Evolutionary conservation across 768 basidiomycete species (phyloP).

Genomic region (Kwoniella pini): DNA sequence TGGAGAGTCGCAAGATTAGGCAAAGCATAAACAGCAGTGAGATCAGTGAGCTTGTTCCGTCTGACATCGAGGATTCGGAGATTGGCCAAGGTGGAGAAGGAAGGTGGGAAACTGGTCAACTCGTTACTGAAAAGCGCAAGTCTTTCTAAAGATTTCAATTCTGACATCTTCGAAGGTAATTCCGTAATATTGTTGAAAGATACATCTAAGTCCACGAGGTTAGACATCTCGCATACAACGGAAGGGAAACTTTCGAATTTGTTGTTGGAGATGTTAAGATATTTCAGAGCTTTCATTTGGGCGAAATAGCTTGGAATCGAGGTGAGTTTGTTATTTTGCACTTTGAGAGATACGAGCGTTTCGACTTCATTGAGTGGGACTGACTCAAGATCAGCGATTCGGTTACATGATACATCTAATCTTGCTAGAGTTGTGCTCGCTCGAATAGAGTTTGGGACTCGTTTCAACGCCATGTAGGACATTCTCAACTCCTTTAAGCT

Average conservation of each 20-base stretch:
- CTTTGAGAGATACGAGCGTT: constrained; percentile 66
- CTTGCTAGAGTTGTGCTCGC: constrained; percentile 71
- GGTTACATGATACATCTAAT: constrained; percentile 87
- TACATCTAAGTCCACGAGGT: constrained; percentile 81
- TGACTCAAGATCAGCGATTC: constrained; percentile 83
- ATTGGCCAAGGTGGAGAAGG: constrained; percentile 62
- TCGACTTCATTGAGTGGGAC: constrained; percentile 76
- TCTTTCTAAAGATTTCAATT: constrained; percentile 67
- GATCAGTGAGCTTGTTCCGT: constrained; percentile 76
- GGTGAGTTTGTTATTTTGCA: constrained; percentile 90
- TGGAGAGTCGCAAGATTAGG: constrained; percentile 68
- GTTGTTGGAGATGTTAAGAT: constrained; percentile 94
- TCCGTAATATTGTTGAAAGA: constrained; percentile 89
- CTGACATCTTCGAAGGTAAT: constrained; percentile 76
- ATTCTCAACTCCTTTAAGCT: constrained; percentile 80
- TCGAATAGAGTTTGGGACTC: constrained; percentile 79
- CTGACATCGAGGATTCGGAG: constrained; percentile 78
- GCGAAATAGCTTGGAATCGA: constrained; percentile 83
- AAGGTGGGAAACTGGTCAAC: constrained; percentile 69
- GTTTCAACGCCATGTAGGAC: constrained; percentile 90
- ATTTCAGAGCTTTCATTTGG: constrained; percentile 67
- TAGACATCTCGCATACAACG: constrained; percentile 70
- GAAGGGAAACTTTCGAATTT: constrained; percentile 75
- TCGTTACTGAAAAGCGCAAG: constrained; percentile 85
- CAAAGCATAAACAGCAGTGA: constrained; percentile 68